Conservation (phyloP, 2,329 filamentous ascomycete species). For the Botrytis elliptica region DNA sequence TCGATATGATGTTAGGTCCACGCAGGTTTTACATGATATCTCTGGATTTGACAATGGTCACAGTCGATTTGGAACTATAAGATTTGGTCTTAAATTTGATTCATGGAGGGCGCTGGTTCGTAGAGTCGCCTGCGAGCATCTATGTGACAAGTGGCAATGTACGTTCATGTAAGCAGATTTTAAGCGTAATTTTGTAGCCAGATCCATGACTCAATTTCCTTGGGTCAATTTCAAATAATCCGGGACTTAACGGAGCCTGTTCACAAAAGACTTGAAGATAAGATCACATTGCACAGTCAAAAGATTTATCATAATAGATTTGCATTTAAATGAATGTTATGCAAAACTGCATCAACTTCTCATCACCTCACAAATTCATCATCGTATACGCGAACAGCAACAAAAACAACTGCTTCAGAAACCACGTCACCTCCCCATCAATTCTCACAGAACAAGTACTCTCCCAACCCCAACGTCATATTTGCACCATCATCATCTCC, state of each 20-base stretch:
- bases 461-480: not conserved
- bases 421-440: not conserved
- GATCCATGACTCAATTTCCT: not conserved
- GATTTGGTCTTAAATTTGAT: not conserved
- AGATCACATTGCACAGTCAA: not conserved
- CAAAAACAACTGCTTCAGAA: not conserved
- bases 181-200: rapidly evolving
- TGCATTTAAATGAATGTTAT: conserved; percentile 1
- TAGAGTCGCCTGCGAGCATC: not conserved
- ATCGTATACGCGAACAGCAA: not conserved
- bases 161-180: not conserved
- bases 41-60: not conserved
- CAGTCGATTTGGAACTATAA: rapidly evolving
- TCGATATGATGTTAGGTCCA: not conserved
- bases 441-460: not conserved
- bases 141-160: not conserved
- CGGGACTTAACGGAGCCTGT: rapidly evolving
- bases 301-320: not conserved
- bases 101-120: rapidly evolving
- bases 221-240: not conserved
- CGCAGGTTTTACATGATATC: not conserved
- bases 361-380: not conserved
- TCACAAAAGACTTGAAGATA: not conserved
- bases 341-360: not conserved
- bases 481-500: not conserved